These are phyloP conservation scores for Chlamydomonas reinhardtii DNA, from an alignment of 163 green algal genomes.

Conservation along the genomic window DNA sequence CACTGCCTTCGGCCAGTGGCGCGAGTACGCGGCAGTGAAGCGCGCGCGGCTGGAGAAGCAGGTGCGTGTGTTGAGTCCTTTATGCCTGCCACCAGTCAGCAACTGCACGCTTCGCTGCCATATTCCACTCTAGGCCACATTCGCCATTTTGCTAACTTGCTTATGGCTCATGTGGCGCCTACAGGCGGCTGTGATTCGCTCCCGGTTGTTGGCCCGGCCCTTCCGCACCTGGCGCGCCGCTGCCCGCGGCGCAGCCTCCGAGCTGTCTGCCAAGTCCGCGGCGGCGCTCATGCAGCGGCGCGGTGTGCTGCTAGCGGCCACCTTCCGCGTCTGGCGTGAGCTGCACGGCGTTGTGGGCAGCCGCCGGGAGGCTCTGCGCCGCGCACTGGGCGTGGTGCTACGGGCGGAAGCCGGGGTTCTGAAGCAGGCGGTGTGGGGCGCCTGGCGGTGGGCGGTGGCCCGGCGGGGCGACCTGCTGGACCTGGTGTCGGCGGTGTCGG, in stretches of 20 bases:
- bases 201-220: conserved; percentile 6
- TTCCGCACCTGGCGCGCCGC: conserved; percentile 15
- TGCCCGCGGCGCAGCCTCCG: no score
- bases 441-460: conserved; percentile 9
- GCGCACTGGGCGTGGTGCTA: not conserved
- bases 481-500: not conserved
- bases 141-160: no score
- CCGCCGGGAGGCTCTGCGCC: not conserved
- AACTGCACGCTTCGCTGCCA: no score
- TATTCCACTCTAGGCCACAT: no score
- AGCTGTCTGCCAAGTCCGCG: not conserved
- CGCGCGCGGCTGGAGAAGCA: not conserved
- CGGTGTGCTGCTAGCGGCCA: not conserved
- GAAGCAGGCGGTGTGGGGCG: not conserved
- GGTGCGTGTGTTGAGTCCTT: no score
- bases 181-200: not conserved
- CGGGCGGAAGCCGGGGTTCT: not conserved
- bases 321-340: not conserved
- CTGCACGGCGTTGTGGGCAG: not conserved
- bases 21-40: not conserved
- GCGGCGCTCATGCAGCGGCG: not conserved
- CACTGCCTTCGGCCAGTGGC: not conserved
- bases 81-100: no score
- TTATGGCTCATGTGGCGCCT: no score
- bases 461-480: not conserved